phyloP scores from a whole-genome alignment of 805 yeast genomes.

The Isabelozyma heimii region DNA sequence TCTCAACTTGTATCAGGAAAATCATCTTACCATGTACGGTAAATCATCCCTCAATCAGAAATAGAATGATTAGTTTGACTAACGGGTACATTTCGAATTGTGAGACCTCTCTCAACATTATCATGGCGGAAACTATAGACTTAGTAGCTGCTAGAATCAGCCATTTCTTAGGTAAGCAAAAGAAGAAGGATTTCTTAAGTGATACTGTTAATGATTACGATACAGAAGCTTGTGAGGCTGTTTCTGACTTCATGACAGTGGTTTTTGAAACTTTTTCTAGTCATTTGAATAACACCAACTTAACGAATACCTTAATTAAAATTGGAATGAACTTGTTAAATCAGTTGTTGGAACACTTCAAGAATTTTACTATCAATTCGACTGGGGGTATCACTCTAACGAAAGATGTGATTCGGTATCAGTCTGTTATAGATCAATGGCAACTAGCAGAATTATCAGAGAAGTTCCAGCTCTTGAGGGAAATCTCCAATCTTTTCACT shows the following conservation, averaged over 20 bases:
- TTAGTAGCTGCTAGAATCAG: constrained; percentile 51
- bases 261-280: constrained; percentile 37
- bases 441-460: constrained; percentile 56
- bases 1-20: constrained; percentile 71
- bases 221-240: constrained; percentile 67
- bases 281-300: constrained; percentile 42
- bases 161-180: constrained; percentile 56
- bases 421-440: constrained; percentile 68
- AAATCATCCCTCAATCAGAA: constrained; percentile 54
- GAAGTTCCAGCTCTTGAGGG: constrained; percentile 68
- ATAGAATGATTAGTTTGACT: constrained; percentile 57
- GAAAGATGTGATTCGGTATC: constrained; percentile 77
- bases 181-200: constrained; percentile 64
- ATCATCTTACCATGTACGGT: constrained; percentile 73
- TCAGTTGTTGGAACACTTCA: constrained; percentile 66
- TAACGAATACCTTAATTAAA: constrained; percentile 48
- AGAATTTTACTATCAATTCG: constrained; percentile 70
- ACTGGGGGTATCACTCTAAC: constrained; percentile 82
- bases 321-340: constrained; percentile 59
- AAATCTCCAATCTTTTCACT: constrained; percentile 78
- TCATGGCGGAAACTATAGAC: constrained; percentile 58
- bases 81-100: constrained; percentile 59
- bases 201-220: constrained; percentile 51
- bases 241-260: constrained; percentile 50
- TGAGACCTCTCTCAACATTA: constrained; percentile 64